A percentile compares a stretch with the other conserved stretches of the same genome.
These are phyloP conservation scores for Abrus pulchellus DNA, from an alignment of 306 rosid species.

Conservation along the genomic window DNA sequence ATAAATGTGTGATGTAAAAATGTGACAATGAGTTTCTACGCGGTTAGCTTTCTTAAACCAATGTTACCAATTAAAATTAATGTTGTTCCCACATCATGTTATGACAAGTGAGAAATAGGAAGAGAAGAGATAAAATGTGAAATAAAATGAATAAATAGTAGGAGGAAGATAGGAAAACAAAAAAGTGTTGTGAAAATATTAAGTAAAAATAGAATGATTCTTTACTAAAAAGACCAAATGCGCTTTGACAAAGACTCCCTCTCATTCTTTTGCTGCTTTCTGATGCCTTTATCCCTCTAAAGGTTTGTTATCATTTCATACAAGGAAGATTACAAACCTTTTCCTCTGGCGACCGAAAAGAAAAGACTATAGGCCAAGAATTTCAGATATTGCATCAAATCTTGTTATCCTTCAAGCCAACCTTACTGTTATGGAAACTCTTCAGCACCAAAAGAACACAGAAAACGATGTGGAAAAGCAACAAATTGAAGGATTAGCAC, in stretches of 20 bases:
- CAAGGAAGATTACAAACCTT: slow-evolving; percentile 30
- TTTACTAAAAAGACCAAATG: slow-evolving; percentile 40
- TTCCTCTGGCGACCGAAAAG: slow-evolving; percentile 37
- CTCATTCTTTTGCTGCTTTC: slow-evolving; percentile 57
- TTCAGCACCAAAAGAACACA: slow-evolving; percentile 57
- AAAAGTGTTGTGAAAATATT: no score
- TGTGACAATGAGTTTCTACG: not conserved
- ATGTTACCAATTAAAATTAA: not conserved
- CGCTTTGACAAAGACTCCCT: slow-evolving; percentile 52
- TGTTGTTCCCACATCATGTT: no score
- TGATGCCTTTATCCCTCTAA: slow-evolving; percentile 56
- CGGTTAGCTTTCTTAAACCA: slow-evolving; percentile 39
- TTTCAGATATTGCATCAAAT: slow-evolving; percentile 54
- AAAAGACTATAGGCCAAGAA: slow-evolving; percentile 44
- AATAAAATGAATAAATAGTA: no score
- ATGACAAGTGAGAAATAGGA: no score
- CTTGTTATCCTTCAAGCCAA: slow-evolving; percentile 46
- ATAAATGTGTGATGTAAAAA: not conserved
- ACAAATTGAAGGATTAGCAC: slow-evolving; percentile 26
- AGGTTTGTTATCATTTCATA: slow-evolving; percentile 49
- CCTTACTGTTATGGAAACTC: slow-evolving; percentile 66
- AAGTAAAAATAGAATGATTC: no score
- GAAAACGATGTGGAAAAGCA: slow-evolving; percentile 48
- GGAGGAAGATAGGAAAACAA: no score
- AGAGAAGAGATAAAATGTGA: no score